Evolutionary conservation across 2,329 filamentous ascomycete genomes (phyloP).

Genomic region (Chaetomium sp.): DNA sequence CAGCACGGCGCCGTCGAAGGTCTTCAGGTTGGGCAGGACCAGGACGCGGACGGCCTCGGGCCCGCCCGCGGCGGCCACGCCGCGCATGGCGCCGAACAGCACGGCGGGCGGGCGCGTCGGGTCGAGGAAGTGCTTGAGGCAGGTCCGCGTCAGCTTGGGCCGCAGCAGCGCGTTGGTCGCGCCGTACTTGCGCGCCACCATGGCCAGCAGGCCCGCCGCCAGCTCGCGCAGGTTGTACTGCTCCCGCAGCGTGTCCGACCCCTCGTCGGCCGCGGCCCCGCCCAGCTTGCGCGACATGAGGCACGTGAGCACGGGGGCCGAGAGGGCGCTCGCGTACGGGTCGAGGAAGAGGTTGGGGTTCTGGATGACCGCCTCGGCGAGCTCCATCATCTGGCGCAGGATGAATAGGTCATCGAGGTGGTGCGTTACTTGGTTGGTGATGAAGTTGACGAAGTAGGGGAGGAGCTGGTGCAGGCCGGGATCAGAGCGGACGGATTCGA

Average conservation of each 20-base stretch:
- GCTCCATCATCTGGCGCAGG: constrained; percentile 87
- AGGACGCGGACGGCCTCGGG: constrained; percentile 60
- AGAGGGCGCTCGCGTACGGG: constrained; percentile 62
- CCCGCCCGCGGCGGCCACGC: constrained; percentile 75
- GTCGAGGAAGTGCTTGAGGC: constrained; percentile 88
- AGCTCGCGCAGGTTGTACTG: constrained; percentile 84
- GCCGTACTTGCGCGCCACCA: constrained; percentile 79
- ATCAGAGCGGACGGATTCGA: constrained; percentile 83
- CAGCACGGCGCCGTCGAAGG: constrained; percentile 56
- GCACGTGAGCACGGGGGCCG: constrained; percentile 88
- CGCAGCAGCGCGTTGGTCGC: constrained; percentile 79
- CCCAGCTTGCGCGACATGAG: constrained; percentile 83
- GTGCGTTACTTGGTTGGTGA: constrained; percentile 94
- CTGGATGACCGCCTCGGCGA: constrained; percentile 79
- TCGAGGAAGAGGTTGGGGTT: constrained; percentile 77
- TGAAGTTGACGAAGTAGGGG: constrained; percentile 95
- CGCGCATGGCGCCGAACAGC: constrained; percentile 85
- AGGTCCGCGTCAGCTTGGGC: constrained; percentile 87
- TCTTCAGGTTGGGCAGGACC: constrained; percentile 58
- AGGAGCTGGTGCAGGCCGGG: constrained; percentile 93
- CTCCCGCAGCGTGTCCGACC: constrained; percentile 55
- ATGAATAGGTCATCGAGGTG: constrained; percentile 87
- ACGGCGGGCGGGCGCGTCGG: constrained; percentile 79
- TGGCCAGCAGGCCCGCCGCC: constrained; percentile 77
- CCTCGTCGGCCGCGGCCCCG: constrained; percentile 46